These are phyloP conservation scores for Candida vaughaniae DNA, from an alignment of 805 yeast species.

Conservation along the genomic window DNA sequence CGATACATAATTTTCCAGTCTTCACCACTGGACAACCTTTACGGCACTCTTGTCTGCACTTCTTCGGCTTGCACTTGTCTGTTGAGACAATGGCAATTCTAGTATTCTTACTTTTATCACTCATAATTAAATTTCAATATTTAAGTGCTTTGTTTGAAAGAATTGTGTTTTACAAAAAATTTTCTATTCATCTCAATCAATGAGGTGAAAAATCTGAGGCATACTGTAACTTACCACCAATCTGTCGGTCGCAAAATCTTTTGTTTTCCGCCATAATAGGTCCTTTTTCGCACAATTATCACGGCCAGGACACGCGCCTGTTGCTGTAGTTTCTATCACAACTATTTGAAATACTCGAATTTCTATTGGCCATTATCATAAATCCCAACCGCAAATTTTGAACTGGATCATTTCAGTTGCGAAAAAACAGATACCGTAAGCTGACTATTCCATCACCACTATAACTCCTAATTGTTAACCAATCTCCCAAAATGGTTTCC, in stretches of 20 bases:
- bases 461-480: too few relatives aligned
- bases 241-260: too few relatives aligned
- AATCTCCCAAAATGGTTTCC: too few relatives aligned
- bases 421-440: too few relatives aligned
- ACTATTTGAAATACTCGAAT: slow-evolving; percentile 2
- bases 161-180: slow-evolving; percentile 9
- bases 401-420: too few relatives aligned
- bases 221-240: slow-evolving; percentile 8
- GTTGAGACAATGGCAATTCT: slow-evolving; percentile 96
- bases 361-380: slow-evolving; percentile 1
- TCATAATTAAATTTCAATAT: slow-evolving; percentile 21
- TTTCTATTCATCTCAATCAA: slow-evolving; percentile 12
- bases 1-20: slow-evolving; percentile 97
- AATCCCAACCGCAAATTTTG: neutral
- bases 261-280: too few relatives aligned
- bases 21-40: slow-evolving; percentile 97
- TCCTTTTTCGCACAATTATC: too few relatives aligned
- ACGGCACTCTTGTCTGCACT: slow-evolving; percentile 97
- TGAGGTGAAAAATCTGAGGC: slow-evolving; percentile 2
- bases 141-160: slow-evolving; percentile 4
- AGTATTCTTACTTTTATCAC: slow-evolving; percentile 47
- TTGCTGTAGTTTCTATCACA: slow-evolving; percentile 9
- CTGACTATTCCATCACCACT: too few relatives aligned
- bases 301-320: slow-evolving; percentile 1
- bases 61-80: slow-evolving; percentile 96